A percentile compares a stretch with the other conserved stretches of the same genome.
phyloP scores from a whole-genome alignment of 1,284 basidiomycete species.

The Naganishia albida region DNA sequence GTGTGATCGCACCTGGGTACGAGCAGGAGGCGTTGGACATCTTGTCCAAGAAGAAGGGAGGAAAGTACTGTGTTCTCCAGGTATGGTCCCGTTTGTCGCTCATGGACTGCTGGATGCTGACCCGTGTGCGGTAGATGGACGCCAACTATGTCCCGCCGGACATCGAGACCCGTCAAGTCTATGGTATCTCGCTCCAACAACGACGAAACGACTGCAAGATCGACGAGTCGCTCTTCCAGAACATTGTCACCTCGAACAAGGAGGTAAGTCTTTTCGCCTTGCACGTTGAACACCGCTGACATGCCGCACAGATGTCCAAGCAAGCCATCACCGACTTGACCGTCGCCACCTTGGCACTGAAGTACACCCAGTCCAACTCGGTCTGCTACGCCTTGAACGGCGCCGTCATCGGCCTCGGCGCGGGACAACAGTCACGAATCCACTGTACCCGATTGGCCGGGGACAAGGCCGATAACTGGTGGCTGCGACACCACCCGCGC shows the following conservation, averaged over 20 bases:
- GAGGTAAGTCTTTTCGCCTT: slow-evolving; percentile 58
- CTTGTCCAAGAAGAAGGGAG: slow-evolving; percentile 93
- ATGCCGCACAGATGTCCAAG: slow-evolving; percentile 65
- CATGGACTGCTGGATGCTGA: slow-evolving; percentile 34
- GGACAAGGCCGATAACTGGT: slow-evolving; percentile 98
- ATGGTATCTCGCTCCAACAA: slow-evolving; percentile 89
- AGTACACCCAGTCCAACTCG: slow-evolving; percentile 99
- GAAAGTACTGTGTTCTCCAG: slow-evolving; percentile 97
- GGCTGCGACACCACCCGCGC: slow-evolving; percentile 94
- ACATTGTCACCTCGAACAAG: slow-evolving; percentile 86
- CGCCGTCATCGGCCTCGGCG: slow-evolving; percentile 91
- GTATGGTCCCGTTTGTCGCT: not conserved
- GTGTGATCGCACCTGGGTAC: slow-evolving; percentile 95
- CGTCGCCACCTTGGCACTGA: slow-evolving; percentile 92
- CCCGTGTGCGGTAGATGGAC: slow-evolving; percentile 71
- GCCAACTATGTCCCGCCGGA: slow-evolving; percentile 72
- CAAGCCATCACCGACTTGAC: slow-evolving; percentile 80
- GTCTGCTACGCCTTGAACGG: slow-evolving; percentile 95
- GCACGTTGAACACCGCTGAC: not conserved
- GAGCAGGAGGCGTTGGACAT: slow-evolving; percentile 84
- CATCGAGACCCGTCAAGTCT: slow-evolving; percentile 92
- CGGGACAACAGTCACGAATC: slow-evolving; percentile 97
- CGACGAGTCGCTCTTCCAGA: slow-evolving; percentile 75
- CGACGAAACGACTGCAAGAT: slow-evolving; percentile 90
- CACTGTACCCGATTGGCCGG: slow-evolving; percentile 98